Percentiles rank a stretch among this genome's conserved stretches.
Evolutionary conservation across 768 basidiomycete genomes (phyloP).

Genomic region (Lactarius hengduanensis): DNA sequence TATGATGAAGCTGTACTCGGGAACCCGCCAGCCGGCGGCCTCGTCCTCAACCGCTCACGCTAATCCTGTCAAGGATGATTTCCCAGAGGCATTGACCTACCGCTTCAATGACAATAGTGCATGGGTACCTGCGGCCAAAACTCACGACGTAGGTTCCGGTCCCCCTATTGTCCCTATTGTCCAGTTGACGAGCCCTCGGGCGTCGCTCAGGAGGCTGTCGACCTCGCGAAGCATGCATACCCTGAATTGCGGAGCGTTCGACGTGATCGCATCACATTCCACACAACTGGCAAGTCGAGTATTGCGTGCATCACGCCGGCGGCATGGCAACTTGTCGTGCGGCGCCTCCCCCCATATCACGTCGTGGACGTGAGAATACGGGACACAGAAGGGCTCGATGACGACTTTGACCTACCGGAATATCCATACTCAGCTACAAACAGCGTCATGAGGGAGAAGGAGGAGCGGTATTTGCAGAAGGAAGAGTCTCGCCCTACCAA

Average conservation of each 20-base stretch:
- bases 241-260: conserved; percentile 20
- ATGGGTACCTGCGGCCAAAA: conserved; percentile 21
- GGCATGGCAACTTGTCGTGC: conserved; percentile 27
- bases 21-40: conserved; percentile 9
- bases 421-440: conserved; percentile 8
- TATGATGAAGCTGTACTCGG: conserved; percentile 22
- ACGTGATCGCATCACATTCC: conserved; percentile 24
- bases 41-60: background rate
- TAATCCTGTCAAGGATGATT: conserved; percentile 9
- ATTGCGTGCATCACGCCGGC: conserved; percentile 27
- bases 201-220: conserved; percentile 21
- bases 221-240: conserved; percentile 23
- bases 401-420: conserved; percentile 17
- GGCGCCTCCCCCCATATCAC: conserved; percentile 24
- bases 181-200: background rate
- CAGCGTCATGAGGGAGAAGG: conserved; percentile 2
- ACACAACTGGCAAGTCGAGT: conserved; percentile 26
- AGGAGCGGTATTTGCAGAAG: background rate
- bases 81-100: conserved; percentile 27
- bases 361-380: conserved; percentile 25
- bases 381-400: conserved; percentile 11
- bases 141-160: conserved; percentile 7
- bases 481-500: background rate
- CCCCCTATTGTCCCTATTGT: background rate
- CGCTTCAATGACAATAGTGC: conserved; percentile 27